These are phyloP conservation scores for Candida maesae DNA, from an alignment of 805 yeast species.

Conservation along the genomic window DNA sequence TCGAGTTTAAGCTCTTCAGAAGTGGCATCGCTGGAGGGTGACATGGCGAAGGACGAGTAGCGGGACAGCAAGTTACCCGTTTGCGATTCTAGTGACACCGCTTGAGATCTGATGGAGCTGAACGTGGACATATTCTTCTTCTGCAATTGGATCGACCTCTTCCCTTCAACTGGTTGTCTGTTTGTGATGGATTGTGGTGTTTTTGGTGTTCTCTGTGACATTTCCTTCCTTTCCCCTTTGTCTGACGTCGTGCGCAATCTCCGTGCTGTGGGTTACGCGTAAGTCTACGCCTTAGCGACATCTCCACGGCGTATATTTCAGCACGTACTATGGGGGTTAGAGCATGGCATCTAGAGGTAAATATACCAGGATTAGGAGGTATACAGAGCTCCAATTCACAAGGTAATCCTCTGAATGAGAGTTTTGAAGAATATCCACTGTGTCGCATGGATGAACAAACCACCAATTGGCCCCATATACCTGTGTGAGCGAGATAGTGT, in stretches of 20 bases:
- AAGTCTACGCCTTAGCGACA: neutral
- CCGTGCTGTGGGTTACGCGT: conserved; percentile 3
- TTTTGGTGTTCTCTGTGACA: neutral
- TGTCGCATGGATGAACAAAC: conserved; percentile 41
- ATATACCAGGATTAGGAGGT: conserved; percentile 6
- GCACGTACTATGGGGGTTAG: conserved; percentile 11
- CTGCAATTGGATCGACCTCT: no score
- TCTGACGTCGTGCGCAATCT: no score
- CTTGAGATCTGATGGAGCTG: conserved; percentile 64
- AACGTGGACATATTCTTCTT: conserved; percentile 42
- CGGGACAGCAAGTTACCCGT: conserved; percentile 50
- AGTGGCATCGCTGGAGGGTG: conserved; percentile 45
- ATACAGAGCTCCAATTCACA: conserved; percentile 29
- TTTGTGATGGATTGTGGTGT: neutral
- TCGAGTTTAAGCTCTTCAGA: conserved; percentile 45
- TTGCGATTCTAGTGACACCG: conserved; percentile 67
- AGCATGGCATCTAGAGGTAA: conserved; percentile 3
- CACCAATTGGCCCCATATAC: conserved; percentile 14
- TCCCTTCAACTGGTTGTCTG: no score
- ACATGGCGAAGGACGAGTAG: conserved; percentile 51
- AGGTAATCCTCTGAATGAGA: conserved; percentile 20
- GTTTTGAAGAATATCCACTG: conserved; percentile 27
- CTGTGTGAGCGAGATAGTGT: conserved; percentile 13
- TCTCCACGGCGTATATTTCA: conserved; percentile 11
- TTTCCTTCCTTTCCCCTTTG: no score